A percentile compares a stretch with the other conserved stretches of the same genome.
phyloP scores from a whole-genome alignment of 2,329 filamentous ascomycete genomes.

The Emericellopsis cladophorae region DNA sequence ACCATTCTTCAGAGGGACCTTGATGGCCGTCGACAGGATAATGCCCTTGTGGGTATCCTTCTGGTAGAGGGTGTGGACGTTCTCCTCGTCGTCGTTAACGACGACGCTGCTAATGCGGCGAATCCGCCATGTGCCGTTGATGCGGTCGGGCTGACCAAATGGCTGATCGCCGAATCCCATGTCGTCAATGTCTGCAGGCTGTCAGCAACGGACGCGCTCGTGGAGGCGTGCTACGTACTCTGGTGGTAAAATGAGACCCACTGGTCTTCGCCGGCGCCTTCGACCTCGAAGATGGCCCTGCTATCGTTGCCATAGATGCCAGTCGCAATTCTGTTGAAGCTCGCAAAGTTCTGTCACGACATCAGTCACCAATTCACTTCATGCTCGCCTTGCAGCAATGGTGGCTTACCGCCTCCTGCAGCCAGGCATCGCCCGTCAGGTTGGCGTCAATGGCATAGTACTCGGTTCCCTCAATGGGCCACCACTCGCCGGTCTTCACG shows the following conservation, averaged over 20 bases:
- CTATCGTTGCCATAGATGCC: conserved; percentile 40
- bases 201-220: not conserved
- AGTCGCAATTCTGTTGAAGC: conserved; percentile 30
- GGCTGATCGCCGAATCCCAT: conserved; percentile 44
- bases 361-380: not conserved
- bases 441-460: conserved; percentile 31
- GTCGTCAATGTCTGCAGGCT: conserved; percentile 29
- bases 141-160: conserved; percentile 43
- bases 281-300: conserved; percentile 33
- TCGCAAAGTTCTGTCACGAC: conserved; percentile 25
- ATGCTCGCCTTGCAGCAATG: too few species aligned
- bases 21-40: conserved; percentile 42
- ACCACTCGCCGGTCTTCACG: conserved; percentile 34
- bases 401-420: conserved; percentile 31
- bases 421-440: conserved; percentile 27
- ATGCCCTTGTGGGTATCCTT: conserved; percentile 44
- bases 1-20: conserved; percentile 38
- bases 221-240: conserved; percentile 11
- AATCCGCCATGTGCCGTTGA: conserved; percentile 46
- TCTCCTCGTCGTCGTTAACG: conserved; percentile 32
- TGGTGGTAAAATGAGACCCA: conserved; percentile 46
- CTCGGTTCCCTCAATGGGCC: conserved; percentile 29
- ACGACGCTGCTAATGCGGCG: conserved; percentile 47
- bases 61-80: conserved; percentile 36
- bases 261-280: conserved; percentile 33